Evolutionary conservation across 2,329 filamentous ascomycete genomes (phyloP), one percentile per base, ranked within the genome.

Genomic region (Westerdykella ornata): DNA sequence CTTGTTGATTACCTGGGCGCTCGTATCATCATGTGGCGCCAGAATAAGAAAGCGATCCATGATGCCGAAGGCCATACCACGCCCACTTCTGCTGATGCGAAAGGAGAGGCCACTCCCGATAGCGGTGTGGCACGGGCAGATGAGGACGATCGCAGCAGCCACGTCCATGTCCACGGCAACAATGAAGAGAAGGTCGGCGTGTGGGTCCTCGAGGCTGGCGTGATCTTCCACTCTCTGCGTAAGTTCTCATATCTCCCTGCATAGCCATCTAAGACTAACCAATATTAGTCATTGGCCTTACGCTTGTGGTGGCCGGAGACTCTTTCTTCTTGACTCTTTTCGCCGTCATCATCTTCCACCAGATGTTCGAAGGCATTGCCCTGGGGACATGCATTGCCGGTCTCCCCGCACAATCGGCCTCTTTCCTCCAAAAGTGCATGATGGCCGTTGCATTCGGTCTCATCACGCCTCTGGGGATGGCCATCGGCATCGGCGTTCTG

Each of bases 401-500:
- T 0, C 70, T 86, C 1, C 73, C 58, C 41, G 60, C 57, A 11
- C 67, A 53, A 6, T 49, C 52, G 3, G 57, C 64, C n/a, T 51
- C 57, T 3, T 56, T 56, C 1, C 38, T 53, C 5, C 71, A 71
- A 46, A 84, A 87, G 57, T 64, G 80, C 2, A 46, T 78, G 11
- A 79, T 89, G 67, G 83, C 76, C 0, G 50, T 63, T 1, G 71
- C 74, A 0, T 89, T 88, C 53, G 76, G 82, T 0, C 67, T 88
- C 18, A 79, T 86, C 41, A 89, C 85, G 0, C 85, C 85, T 0
- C 68, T 87, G 20, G 85, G 85, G 9, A 89, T 89, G 84, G 83
- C 80, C 0, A 88, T 90, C 45, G 85, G 85, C 1, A 80, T 88
- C 26, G 83, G 82, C 2, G 82, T 85, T 3, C 65, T 88, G 19